Percentiles rank a stretch among this genome's conserved stretches.
phyloP scores from a whole-genome alignment of 371 early-diverging fungal genomes.

The Mycotypha africana region DNA sequence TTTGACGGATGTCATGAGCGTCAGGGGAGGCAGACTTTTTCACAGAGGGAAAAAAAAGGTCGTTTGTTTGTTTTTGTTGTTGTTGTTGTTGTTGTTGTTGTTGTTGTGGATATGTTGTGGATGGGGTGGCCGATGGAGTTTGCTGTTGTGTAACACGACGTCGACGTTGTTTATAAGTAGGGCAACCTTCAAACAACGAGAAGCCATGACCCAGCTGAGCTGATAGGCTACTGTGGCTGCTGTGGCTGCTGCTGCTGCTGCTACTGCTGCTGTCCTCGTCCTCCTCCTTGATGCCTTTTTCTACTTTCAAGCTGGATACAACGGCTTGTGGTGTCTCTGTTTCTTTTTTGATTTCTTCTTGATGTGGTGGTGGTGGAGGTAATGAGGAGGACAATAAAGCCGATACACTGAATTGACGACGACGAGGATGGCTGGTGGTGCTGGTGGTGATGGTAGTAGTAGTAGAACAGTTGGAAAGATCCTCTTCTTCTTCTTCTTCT shows the following conservation, averaged over 20 bases:
- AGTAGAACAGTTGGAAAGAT: background rate
- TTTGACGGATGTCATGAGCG: background rate
- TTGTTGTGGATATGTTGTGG: too few species aligned
- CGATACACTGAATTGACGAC: too few species aligned
- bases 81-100: constrained; percentile 1
- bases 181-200: constrained; percentile 65
- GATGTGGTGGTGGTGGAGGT: too few species aligned
- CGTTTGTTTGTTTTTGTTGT: background rate
- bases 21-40: background rate
- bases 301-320: background rate
- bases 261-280: too few species aligned
- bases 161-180: constrained; percentile 70
- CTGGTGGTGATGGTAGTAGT: background rate
- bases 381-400: too few species aligned
- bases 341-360: constrained; percentile 1
- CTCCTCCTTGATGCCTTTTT: too few species aligned
- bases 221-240: too few species aligned
- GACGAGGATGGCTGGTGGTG: background rate
- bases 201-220: constrained; percentile 56
- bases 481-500: too few species aligned
- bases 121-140: too few species aligned
- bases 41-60: too few species aligned
- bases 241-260: too few species aligned
- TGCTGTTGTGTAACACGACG: constrained; percentile 36
- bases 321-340: too few species aligned